Base-by-base conservation (phyloP, 2,329 filamentous ascomycete species). In the Pseudogymnoascus sp. region DNA sequence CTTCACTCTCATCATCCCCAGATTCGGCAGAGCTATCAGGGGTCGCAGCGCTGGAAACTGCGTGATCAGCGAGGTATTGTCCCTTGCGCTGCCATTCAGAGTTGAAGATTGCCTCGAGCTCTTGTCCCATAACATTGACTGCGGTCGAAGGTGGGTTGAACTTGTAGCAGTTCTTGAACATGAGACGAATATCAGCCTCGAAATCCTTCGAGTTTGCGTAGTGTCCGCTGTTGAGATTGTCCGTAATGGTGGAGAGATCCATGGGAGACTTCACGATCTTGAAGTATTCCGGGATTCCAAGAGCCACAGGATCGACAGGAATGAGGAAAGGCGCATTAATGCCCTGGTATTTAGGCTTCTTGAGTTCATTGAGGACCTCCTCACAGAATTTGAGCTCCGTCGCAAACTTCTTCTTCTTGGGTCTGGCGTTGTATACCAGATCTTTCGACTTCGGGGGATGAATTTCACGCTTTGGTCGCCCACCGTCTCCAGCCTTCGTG, bases 211-310 rank as follows among this genome's bases (percentile, higher is more conserved):
- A 82, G 64, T 83, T 91, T 68, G 86, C 83, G 72, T 97, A 97
- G 63, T 91, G 85, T 26, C 92, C 91, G 11, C 81, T 80, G 69
- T 88, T 85, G 42, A 97, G 81, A 76, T 96, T 96, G 44, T 82
- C 81, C 36, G 84, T 81, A 72, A 96, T 89, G n/a, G 91, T 96
- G 15, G 83, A 81, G 60, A 97, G 80, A 74, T 99, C 93, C 93
- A 97, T 99, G 0, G 95, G 95, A 74, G 93, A 91, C 80, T 96
- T 97, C 78, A 99, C 92, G 66, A 97, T 81, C 71, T 89, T 91
- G 74, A 95, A 91, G 74, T 99, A 99, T 23, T 89, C 88, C 0
- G 95, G 95, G 65, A 97, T 97, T 73, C 93, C 92, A 62, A 97
- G 79, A 0, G 93, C 93, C 36, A 97, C 93, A 0, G 95, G 92